phyloP scores from a whole-genome alignment of 148 eudicot species.

The Spergularia bocconei region DNA sequence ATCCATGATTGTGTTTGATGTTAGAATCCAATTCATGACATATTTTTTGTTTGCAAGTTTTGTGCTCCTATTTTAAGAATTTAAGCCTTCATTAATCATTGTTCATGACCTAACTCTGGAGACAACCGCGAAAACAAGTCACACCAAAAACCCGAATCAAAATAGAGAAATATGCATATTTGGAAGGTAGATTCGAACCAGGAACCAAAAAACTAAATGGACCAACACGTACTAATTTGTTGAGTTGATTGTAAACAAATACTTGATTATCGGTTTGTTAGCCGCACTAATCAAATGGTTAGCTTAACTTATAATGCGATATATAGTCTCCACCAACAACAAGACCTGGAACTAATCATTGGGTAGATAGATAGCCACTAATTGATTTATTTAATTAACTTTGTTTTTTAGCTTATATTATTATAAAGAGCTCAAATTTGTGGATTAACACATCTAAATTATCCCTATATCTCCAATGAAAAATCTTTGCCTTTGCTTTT shows the following conservation, averaged over 20 bases:
- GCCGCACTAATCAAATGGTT: conserved; percentile 5
- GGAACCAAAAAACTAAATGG: background rate
- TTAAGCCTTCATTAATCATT: no score
- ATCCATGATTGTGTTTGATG: conserved; percentile 3
- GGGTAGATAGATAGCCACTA: background rate
- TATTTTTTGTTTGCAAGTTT: no score
- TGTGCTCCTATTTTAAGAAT: no score
- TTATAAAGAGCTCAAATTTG: no score
- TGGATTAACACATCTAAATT: background rate
- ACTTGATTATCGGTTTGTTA: background rate
- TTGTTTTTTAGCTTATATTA: conserved; percentile 6
- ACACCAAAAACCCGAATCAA: no score
- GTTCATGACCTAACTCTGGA: no score
- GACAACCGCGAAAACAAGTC: no score
- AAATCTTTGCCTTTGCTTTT: background rate
- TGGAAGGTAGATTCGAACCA: no score
- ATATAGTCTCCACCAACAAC: background rate
- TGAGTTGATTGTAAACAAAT: background rate
- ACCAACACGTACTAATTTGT: background rate
- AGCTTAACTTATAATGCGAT: background rate
- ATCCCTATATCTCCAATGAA: background rate
- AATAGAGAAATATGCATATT: no score
- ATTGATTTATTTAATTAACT: background rate
- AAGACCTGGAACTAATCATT: conserved; percentile 8
- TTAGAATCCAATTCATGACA: background rate